Evolutionary conservation across 1,139 yeast species (phyloP), one percentile per base, ranked within the genome.

Genomic region (Pneumocystis sp.): DNA sequence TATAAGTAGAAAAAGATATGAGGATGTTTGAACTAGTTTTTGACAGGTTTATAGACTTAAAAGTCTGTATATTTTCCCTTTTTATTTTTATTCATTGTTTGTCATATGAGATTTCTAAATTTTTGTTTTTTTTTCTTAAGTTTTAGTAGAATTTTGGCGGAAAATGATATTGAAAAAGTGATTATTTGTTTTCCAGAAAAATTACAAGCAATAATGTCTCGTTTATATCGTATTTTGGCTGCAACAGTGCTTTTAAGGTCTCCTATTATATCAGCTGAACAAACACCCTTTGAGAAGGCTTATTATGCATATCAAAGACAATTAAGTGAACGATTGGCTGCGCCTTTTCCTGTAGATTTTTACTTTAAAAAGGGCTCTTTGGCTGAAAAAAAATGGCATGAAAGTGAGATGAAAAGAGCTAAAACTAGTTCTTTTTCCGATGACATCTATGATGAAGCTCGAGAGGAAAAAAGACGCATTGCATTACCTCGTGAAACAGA

Each of bases 281-380:
- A 85, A 65, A 80, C 86, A 12, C 82, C 80, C 66, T 86, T 93
- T 71, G 97, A 90, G 73, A 74, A 79, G 68, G 85, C 84, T 66
- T 93, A 86, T 76, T 88, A 86, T 75, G 80, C 83, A 67, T 95
- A 95, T 75, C 96, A 91, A 76, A 83, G 83, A 68, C 96, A 88
- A 74, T 80, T 93, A 68, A 91, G 91, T 80, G 85, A 85, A 72
- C 82, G 97, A 73, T 80, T 93, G 70, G 90, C 91, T 96, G 90
- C 97, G 96, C 90, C 97, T 0, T 93, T 93, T 76, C 97, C 98
- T 5, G 85, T 86, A 71, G 90, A 91, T 83, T 91, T 85, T 75
- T 95, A 90, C 78, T 93, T 86, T 78, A 88, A 87, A 74, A 86
- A 83, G 71, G 97, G 97, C 69, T 87, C 97, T 0, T 79, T 93